These are phyloP conservation scores for Trichoderma polysporum DNA, from an alignment of 2,329 filamentous ascomycete genomes.

Conservation along the genomic window DNA sequence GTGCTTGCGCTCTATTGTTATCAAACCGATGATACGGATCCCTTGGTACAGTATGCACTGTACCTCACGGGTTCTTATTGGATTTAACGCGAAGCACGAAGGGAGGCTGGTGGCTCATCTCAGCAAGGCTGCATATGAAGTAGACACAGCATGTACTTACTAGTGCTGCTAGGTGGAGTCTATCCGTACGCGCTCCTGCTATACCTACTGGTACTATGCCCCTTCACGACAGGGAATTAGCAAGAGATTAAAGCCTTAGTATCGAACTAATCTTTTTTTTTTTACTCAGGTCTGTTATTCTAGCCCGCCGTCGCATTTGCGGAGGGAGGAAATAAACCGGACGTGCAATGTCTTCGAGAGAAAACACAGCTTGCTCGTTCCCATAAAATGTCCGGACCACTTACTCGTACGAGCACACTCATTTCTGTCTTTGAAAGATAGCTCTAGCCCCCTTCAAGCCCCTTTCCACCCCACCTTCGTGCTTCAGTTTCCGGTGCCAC, in stretches of 20 bases:
- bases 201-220: not conserved
- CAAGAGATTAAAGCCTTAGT: not conserved
- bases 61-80: not conserved
- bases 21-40: not conserved
- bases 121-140: conserved; percentile 17
- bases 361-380: not conserved
- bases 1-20: not conserved
- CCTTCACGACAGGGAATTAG: not conserved
- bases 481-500: conserved; percentile 17
- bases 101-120: not conserved
- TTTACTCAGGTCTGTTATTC: not conserved
- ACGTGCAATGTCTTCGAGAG: not conserved
- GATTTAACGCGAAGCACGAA: not conserved
- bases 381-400: not conserved
- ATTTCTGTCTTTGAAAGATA: not conserved
- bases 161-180: not conserved
- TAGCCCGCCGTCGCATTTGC: not conserved
- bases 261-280: not conserved
- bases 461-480: conserved; percentile 16
- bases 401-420: conserved; percentile 4
- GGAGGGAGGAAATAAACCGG: not conserved
- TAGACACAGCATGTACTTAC: not conserved
- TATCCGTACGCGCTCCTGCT: not conserved
- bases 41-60: not conserved
- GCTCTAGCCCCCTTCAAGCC: conserved; percentile 1